Base-by-base conservation (phyloP, 1,284 basidiomycete genomes). In the Trichosporon inkin region DNA sequence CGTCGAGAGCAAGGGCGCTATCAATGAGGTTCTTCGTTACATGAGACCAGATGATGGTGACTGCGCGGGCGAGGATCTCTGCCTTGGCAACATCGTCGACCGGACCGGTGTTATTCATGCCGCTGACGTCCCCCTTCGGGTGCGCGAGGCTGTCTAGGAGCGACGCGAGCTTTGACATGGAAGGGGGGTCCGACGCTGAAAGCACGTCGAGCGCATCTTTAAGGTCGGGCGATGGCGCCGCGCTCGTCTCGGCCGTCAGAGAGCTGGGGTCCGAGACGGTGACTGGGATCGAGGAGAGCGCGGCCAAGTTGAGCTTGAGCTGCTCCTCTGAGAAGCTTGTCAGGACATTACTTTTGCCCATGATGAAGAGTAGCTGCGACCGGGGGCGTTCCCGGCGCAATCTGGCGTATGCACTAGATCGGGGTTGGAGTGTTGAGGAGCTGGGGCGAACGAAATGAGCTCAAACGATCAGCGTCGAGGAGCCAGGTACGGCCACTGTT, bases 11-110 rank as follows among this genome's bases (percentile, higher is more conserved):
- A 24, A 75, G 47, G 0, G 76, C 73, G 10, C 62, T 63, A 13
- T 74, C 64, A 11, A 79, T 63, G 17, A 76, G 66, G 17, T 61
- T 62, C 62, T 77, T 64, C 61, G 78, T 60, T 4, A 73, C 66
- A 58, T 78, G 73, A 34, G 72, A 71, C 76, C 77, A 78, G 20
- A 77, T 63, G 34, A 77, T 67, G 10, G 71, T 75, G 34, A 76
- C 71, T n/a, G 73, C 71, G 40, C 76, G 58, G 16, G 71, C 72
- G 24, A 78, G 58, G 39, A 78, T 68, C 59, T 78, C 75, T 0
- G 64, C 66, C 62, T 76, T 71, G 13, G 74, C 62, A 0, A 71
- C 66, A 24, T 59, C 55, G 60, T 76, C 74, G 16, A 73, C 32
- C 16, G 40, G 11, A 28, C 14, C 35, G 39, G 28, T 7, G 51